These are phyloP conservation scores for Microascus cirrosus DNA, from an alignment of 2,329 filamentous ascomycete genomes.

Conservation along the genomic window DNA sequence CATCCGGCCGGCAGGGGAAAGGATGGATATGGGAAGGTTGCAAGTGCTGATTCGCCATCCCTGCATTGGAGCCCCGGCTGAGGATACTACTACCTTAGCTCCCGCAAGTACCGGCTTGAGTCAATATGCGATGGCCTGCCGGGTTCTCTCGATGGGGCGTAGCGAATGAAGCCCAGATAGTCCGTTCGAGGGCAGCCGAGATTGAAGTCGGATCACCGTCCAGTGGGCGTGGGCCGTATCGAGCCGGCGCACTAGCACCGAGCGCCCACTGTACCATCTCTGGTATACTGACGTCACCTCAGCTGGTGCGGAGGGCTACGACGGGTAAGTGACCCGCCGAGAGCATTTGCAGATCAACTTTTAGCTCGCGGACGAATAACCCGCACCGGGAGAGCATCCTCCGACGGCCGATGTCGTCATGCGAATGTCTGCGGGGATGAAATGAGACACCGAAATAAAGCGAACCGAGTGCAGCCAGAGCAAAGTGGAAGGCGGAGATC, in stretches of 20 bases:
- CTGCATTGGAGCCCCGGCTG: neutral
- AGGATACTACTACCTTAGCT: neutral
- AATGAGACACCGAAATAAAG: neutral
- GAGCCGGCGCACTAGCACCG: neutral
- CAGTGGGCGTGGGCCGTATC: neutral
- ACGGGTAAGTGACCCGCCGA: too few relatives aligned
- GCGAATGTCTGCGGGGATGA: neutral
- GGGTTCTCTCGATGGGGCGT: too few relatives aligned
- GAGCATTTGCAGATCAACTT: neutral
- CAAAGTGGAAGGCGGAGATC: neutral
- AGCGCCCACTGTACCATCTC: neutral
- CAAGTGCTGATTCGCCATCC: neutral
- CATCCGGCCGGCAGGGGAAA: neutral
- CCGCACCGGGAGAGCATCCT: neutral
- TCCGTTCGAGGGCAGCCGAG: too few relatives aligned
- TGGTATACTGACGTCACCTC: neutral
- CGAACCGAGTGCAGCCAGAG: neutral
- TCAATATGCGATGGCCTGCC: too few relatives aligned
- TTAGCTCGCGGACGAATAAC: neutral
- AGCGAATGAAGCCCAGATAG: too few relatives aligned
- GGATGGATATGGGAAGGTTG: neutral
- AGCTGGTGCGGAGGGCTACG: neutral
- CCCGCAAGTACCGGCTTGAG: neutral
- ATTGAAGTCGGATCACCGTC: neutral
- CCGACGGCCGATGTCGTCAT: neutral